Conservation (phyloP, 805 yeast species). For the Barnettozyma pratensis region DNA sequence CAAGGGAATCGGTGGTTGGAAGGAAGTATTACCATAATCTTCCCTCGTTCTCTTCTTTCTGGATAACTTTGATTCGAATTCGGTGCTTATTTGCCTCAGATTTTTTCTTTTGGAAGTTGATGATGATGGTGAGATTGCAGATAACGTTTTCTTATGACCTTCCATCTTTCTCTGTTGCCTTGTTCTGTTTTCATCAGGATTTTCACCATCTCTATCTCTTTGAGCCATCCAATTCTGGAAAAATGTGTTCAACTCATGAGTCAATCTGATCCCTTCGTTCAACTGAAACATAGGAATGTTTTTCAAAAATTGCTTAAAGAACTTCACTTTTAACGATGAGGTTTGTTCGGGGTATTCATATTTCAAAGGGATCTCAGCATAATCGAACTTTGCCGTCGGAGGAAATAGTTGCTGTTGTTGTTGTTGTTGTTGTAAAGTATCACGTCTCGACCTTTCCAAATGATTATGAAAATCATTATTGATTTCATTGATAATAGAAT, state of each 20-base stretch:
- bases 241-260: constrained; percentile 3
- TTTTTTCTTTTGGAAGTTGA: background rate
- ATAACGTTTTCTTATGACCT: too few species aligned
- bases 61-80: background rate
- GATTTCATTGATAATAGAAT: constrained; percentile 15
- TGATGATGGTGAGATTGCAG: background rate
- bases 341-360: constrained; percentile 2
- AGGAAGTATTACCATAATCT: background rate
- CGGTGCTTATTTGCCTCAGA: background rate
- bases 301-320: constrained; percentile 7
- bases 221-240: constrained; percentile 12
- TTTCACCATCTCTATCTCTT: background rate
- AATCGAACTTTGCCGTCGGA: background rate
- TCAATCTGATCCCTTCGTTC: constrained; percentile 4
- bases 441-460: constrained; percentile 5
- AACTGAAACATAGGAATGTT: constrained; percentile 9
- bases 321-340: background rate
- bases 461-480: constrained; percentile 14
- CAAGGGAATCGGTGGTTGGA: background rate
- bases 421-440: background rate
- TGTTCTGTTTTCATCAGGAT: background rate
- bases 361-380: background rate
- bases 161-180: background rate
- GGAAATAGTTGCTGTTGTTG: background rate
- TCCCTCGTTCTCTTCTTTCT: background rate